These are phyloP conservation scores for Mycena crocata DNA, from an alignment of 768 basidiomycete genomes.

Conservation along the genomic window DNA sequence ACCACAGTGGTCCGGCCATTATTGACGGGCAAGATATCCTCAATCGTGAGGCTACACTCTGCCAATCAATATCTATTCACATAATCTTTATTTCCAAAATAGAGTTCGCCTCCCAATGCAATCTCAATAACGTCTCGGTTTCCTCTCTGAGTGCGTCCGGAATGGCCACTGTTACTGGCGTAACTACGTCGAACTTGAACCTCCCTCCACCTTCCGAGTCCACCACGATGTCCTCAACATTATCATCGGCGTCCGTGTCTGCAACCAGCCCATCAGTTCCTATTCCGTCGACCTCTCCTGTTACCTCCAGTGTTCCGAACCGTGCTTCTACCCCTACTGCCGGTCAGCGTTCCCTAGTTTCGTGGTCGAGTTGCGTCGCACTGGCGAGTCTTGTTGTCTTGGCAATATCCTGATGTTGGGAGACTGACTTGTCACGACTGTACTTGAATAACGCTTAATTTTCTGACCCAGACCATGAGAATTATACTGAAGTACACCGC, in stretches of 20 bases:
- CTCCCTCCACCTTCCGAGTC: background rate
- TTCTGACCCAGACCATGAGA: background rate
- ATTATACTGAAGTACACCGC: background rate
- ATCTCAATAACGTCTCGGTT: conserved; percentile 16
- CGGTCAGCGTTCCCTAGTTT: background rate
- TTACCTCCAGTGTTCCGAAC: conserved; percentile 6
- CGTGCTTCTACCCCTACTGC: background rate
- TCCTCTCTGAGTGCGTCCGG: conserved; percentile 27
- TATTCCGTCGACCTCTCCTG: conserved; percentile 1
- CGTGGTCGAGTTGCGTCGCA: conserved; percentile 5
- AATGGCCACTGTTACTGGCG: conserved; percentile 22
- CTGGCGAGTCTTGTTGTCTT: background rate
- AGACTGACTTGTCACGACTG: background rate
- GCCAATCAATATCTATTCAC: background rate
- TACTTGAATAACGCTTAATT: background rate
- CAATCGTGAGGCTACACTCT: conserved; percentile 35
- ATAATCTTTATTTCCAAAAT: background rate
- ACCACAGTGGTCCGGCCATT: conserved; percentile 27
- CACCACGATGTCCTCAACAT: background rate
- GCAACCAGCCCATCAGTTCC: conserved; percentile 1
- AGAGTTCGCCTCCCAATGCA: conserved; percentile 25
- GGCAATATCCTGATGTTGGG: background rate
- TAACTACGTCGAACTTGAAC: conserved; percentile 13
- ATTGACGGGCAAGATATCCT: conserved; percentile 38
- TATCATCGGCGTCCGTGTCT: background rate